Evolutionary conservation across 2,329 filamentous ascomycete species (phyloP).

Genomic region (Clarireedia hainanense): DNA sequence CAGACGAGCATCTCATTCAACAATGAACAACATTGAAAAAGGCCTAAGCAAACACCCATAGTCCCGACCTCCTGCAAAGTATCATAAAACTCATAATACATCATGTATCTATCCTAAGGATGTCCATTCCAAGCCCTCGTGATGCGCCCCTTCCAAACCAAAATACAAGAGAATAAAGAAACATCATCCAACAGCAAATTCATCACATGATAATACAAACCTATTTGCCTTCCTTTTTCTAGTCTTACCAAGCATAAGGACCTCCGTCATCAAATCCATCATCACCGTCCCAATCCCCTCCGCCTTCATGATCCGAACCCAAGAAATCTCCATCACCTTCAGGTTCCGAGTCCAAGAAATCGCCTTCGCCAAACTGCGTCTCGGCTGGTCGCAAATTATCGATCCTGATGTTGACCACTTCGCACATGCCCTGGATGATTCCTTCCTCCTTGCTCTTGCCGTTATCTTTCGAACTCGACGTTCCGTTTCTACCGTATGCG

Average conservation of each 20-base stretch:
- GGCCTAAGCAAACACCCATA: too few relatives aligned
- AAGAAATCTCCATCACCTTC: constrained; percentile 31
- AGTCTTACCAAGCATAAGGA: not conserved
- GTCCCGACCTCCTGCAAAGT: too few relatives aligned
- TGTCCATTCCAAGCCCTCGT: too few relatives aligned
- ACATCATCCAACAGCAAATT: not conserved
- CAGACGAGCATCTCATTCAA: too few relatives aligned
- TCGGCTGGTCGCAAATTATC: constrained; percentile 70
- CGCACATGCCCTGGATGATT: constrained; percentile 59
- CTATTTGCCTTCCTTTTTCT: not conserved
- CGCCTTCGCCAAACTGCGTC: constrained; percentile 57
- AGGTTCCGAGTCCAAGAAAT: constrained; percentile 25
- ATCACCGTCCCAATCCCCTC: constrained; percentile 4
- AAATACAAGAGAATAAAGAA: not conserved
- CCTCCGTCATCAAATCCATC: not conserved
- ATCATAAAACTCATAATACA: too few relatives aligned
- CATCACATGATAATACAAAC: too few relatives aligned
- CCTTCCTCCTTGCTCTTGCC: constrained; percentile 14
- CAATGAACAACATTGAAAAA: too few relatives aligned
- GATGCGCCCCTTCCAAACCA: too few relatives aligned
- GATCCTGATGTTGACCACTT: constrained; percentile 61
- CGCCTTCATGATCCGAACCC: not conserved
- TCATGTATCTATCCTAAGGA: too few relatives aligned
- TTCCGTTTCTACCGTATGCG: constrained; percentile 15
- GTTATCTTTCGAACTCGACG: not conserved